Evolutionary conservation across 2,329 filamentous ascomycete species (phyloP).

Genomic region (Hypoxylon rubiginosum): DNA sequence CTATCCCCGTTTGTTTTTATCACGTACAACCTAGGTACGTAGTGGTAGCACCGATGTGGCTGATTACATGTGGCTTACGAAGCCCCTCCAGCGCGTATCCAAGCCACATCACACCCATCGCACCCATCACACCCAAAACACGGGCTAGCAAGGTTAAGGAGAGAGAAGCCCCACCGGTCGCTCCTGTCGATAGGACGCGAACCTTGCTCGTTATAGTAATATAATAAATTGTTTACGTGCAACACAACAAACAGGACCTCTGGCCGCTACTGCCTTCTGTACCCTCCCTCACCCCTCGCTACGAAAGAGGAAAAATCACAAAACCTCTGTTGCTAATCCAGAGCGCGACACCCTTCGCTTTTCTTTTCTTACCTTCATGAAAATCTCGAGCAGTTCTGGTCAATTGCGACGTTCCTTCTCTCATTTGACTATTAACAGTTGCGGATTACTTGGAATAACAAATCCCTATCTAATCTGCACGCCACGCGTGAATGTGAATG

Average conservation of each 20-base stretch:
- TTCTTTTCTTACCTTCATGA: slow-evolving; percentile 35
- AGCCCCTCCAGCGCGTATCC: not conserved
- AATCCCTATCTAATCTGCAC: slow-evolving; percentile 10
- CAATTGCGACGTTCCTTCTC: slow-evolving; percentile 37
- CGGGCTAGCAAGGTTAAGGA: too few species aligned
- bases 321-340: slow-evolving; percentile 6
- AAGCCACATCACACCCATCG: not conserved
- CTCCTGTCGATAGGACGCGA: slow-evolving; percentile 31
- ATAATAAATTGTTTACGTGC: slow-evolving; percentile 42
- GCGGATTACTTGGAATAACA: slow-evolving; percentile 12
- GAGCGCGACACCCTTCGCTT: slow-evolving; percentile 7
- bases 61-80: not conserved
- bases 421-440: slow-evolving; percentile 13
- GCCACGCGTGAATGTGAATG: slow-evolving; percentile 18
- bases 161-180: slow-evolving; percentile 19
- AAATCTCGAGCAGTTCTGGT: slow-evolving; percentile 32
- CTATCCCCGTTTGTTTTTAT: not conserved
- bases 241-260: slow-evolving; percentile 33
- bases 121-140: not conserved
- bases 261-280: slow-evolving; percentile 11
- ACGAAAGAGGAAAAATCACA: slow-evolving; percentile 10
- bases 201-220: slow-evolving; percentile 28
- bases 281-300: slow-evolving; percentile 19
- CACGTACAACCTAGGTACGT: too few species aligned
- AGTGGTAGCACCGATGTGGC: not conserved